Base-by-base conservation (phyloP, 129 eudicot genomes). In the Flaveria linearis region DNA sequence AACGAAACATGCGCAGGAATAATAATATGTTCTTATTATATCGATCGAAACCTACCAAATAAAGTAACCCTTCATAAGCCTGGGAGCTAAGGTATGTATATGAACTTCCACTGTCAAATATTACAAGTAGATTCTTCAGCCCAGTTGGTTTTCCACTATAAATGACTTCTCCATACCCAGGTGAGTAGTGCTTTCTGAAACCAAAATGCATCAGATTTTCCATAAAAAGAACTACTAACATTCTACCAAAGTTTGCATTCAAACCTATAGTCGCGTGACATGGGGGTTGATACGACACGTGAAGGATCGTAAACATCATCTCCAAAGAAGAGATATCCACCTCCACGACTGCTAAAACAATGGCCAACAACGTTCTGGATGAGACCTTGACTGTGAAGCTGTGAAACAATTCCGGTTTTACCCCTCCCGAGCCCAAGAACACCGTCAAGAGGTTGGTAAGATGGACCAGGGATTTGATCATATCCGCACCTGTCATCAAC, bases 91-190 rank as follows among this genome's bases (percentile, higher is more conserved):
- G 83, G 82, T 95, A 91, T 7, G 90, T 95, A 74, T 79, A 95
- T n/a, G 99, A 89, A 79, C 99, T 95, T 69, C 99, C 99, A 83
- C 99, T 95, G 86, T 91, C 99, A 73, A 95, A 89, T 25, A 95
- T 80, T 7, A 95, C 81, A 33, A 83, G 77, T 61, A 91, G 92
- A 76, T 90, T 87, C 81, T 84, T 87, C 56, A 84, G 76, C 20
- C 96, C 96, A 12, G 91, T 81, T 51, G 86, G 79, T 80, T 75
- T 89, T 77, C 99, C 99, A 47, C 86, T 91, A 80, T 89, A 80
- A 71, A 79, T 43, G 52, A 95, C 84, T 39, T 95, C 99, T 49
- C 90, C 97, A 58, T 64, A 57, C 26, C 97, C 99, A 33, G 97
- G 84, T 57, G 99, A 82, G 73, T 95, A 95, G 74, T 94, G 96